Conservation (phyloP, 441 rosid species). For the Aleurites moluccanus region DNA sequence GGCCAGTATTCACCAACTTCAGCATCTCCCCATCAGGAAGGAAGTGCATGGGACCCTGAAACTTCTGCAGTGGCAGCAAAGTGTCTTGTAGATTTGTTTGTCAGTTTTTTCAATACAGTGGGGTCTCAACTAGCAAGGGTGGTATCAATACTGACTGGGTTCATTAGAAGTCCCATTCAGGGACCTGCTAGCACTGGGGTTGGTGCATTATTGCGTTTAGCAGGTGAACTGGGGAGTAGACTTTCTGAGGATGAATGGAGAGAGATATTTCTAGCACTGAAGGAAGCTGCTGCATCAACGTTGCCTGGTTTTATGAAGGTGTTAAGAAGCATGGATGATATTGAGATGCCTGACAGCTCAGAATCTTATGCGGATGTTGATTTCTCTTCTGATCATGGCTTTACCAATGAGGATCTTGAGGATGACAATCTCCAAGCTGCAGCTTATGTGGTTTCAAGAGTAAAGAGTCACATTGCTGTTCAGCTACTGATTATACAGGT, state of each 20-base stretch:
- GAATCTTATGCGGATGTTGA: conserved; percentile 46
- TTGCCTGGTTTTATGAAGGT: conserved; percentile 70
- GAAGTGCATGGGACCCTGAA: conserved; percentile 76
- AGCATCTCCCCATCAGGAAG: conserved; percentile 48
- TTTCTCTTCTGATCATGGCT: conserved; percentile 59
- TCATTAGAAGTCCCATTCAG: conserved; percentile 72
- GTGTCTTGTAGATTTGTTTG: conserved; percentile 75
- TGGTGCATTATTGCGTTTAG: conserved; percentile 61
- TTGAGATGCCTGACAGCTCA: conserved; percentile 46
- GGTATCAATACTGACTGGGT: conserved; percentile 65
- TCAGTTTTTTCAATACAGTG: conserved; percentile 51
- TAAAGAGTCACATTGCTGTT: conserved; percentile 76
- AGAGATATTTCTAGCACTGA: conserved; percentile 59
- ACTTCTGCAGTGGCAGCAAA: conserved; percentile 67
- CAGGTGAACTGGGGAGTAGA: conserved; percentile 62
- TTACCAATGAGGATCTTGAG: conserved; percentile 57
- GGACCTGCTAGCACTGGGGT: conserved; percentile 87
- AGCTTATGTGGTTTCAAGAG: conserved; percentile 79
- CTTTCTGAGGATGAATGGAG: conserved; percentile 87
- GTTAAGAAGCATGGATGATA: conserved; percentile 69
- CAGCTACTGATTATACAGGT: conserved; percentile 87
- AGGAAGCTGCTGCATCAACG: conserved; percentile 67
- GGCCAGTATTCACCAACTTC: conserved; percentile 44
- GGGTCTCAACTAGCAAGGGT: conserved; percentile 66
- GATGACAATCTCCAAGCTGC: conserved; percentile 80